phyloP scores from a whole-genome alignment of 805 yeast species.

The Ogataea saltuana region DNA sequence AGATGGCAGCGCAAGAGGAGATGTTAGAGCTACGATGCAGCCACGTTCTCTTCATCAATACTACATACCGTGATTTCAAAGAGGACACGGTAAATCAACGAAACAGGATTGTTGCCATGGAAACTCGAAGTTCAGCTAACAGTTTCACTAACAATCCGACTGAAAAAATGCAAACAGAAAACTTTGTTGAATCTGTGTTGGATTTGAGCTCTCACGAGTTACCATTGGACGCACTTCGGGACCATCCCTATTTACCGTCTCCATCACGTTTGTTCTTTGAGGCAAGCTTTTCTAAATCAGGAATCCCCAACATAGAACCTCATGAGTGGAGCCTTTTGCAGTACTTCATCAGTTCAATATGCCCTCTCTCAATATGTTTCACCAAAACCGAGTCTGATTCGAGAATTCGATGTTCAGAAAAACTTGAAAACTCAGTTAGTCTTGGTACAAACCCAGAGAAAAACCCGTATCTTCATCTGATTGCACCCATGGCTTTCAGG shows the following conservation, averaged over 20 bases:
- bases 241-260: neutral
- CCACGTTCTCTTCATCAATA: conserved; percentile 4
- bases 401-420: neutral
- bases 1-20: conserved; percentile 3
- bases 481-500: conserved; percentile 39
- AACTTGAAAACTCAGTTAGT: too few species aligned
- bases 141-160: neutral
- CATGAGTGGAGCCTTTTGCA: conserved; percentile 30
- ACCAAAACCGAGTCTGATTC: conserved; percentile 26
- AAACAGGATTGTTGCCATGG: neutral
- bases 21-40: neutral
- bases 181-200: neutral
- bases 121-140: neutral
- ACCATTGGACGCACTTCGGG: neutral
- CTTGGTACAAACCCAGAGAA: conserved; percentile 25
- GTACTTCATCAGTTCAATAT: conserved; percentile 38
- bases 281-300: too few species aligned
- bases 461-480: conserved; percentile 41
- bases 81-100: neutral
- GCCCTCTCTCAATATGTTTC: conserved; percentile 43
- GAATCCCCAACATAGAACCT: conserved; percentile 13
- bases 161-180: neutral
- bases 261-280: neutral
- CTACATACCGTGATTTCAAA: conserved; percentile 7
- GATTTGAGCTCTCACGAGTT: neutral